phyloP scores from a whole-genome alignment of 1,284 basidiomycete genomes.

The Porodaedalea pini region DNA sequence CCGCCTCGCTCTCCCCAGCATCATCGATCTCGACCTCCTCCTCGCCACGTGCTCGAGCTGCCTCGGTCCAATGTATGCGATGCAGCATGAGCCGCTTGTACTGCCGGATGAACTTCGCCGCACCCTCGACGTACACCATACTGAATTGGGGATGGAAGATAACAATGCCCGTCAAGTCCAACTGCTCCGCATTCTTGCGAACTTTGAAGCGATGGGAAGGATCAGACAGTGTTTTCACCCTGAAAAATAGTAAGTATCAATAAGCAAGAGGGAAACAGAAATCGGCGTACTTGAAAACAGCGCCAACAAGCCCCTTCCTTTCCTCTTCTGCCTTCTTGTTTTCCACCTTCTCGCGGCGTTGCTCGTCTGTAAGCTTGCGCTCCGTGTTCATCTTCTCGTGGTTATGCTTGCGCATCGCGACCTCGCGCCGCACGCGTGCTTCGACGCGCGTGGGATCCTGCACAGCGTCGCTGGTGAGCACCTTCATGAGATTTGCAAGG shows the following conservation, averaged over 20 bases:
- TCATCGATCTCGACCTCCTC: conserved; percentile 66
- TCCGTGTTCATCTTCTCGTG: conserved; percentile 94
- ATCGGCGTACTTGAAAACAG: conserved; percentile 83
- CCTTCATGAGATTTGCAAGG: conserved; percentile 95
- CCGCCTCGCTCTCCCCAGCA: conserved; percentile 45
- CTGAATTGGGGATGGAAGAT: conserved; percentile 88
- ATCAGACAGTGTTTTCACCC: conserved; percentile 87
- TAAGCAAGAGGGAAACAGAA: conserved; percentile 1
- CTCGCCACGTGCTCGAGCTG: conserved; percentile 72
- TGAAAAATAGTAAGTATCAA: conserved; percentile 30
- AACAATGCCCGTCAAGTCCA: conserved; percentile 82
- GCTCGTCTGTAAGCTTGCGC: conserved; percentile 88
- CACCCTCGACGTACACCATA: conserved; percentile 93
- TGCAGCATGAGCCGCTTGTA: conserved; percentile 88
- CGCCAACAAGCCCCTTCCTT: conserved; percentile 80
- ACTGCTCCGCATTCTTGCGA: conserved; percentile 91
- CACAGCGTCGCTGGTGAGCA: conserved; percentile 92
- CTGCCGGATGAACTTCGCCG: conserved; percentile 78
- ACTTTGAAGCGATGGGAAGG: conserved; percentile 96
- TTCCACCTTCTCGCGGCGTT: conserved; percentile 83
- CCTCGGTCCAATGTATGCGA: conserved; percentile 94
- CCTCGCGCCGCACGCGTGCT: conserved; percentile 89
- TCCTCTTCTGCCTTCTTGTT: conserved; percentile 83
- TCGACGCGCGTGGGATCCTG: conserved; percentile 98
- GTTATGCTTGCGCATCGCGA: conserved; percentile 81